Evolutionary conservation across 176 grass and related monocot genomes (phyloP), one percentile per base, ranked within the genome.

Genomic region (Bothriochloa decipiens): DNA sequence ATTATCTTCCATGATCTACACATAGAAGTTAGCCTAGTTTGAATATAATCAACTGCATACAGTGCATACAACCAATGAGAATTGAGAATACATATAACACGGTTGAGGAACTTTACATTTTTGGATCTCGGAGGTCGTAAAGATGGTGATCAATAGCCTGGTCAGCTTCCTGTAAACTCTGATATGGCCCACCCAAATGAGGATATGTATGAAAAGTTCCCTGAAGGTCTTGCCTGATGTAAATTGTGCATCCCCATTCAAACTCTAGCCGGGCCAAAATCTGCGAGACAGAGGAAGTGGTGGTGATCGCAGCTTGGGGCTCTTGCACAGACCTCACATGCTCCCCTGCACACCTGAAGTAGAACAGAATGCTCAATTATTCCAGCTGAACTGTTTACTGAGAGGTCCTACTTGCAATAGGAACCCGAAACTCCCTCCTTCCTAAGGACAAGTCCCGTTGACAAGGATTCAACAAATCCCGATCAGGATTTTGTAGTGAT

Each of bases 141-240:
- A 47, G 39, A 46, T 74, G 26, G 11, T 10, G 26, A 74, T 83
- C 17, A 13, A 83, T 83, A 47, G 81, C 49, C 12, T 72, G 7
- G 13, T 72, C 13, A 11, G 70, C 70, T 64, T 74, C 55, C 36
- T 64, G 26, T 23, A 74, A 64, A 29, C 81, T 83, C 27, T 8
- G 55, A 35, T 35, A 83, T 16, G 55, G 81, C 17, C 81, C 81
- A 23, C 18, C 81, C 17, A 74, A 5, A 74, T 23, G 39, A 74
- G 70, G 81, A 63, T 74, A 83, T 16, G 57, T 83, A 29, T 74
- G 69, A 27, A 83, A 64, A 64, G 4, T 63, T 65, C 81, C 69
- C 50, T 46, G 23, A 45, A 18, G 37, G 28, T 82, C 37, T 0
- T 33, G 0, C 39, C 81, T 83, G 26, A 74, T 83, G 69, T 46